phyloP scores from a whole-genome alignment of 116 monocot genomes.

The Posidonia oceanica region DNA sequence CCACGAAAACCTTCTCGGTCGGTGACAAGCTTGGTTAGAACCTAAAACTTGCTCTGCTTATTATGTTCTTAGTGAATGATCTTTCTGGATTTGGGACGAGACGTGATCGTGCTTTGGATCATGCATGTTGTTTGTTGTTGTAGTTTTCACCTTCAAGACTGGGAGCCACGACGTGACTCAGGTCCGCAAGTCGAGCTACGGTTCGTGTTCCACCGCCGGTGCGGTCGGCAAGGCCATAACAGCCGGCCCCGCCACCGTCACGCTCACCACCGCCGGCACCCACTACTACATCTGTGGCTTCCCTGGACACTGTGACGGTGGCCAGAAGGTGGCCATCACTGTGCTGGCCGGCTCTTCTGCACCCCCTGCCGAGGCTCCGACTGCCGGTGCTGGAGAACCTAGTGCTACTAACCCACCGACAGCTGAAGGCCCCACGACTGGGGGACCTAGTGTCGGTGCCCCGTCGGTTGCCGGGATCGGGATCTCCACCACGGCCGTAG shows the following conservation, averaged over 20 bases:
- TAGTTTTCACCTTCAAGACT: constrained; percentile 24
- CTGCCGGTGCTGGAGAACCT: too few species aligned
- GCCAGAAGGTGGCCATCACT: constrained; percentile 25
- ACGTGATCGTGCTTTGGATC: neutral
- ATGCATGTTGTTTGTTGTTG: neutral
- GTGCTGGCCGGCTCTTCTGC: constrained; percentile 1
- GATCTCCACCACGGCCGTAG: neutral
- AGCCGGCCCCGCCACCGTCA: constrained; percentile 15
- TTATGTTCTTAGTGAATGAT: neutral
- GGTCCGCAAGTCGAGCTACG: constrained; percentile 15
- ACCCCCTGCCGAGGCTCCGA: too few species aligned
- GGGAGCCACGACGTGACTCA: constrained; percentile 19
- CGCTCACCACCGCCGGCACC: constrained; percentile 10
- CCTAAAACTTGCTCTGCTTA: neutral
- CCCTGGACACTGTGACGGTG: constrained; percentile 13
- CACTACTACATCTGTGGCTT: constrained; percentile 30
- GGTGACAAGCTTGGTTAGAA: constrained; percentile 32
- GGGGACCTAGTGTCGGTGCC: neutral
- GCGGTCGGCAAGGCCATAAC: neutral
- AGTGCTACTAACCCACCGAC: too few species aligned
- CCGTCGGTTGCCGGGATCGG: neutral
- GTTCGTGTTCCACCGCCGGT: constrained; percentile 8
- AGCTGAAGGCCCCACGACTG: too few species aligned
- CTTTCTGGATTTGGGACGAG: neutral
- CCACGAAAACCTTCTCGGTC: constrained; percentile 14